These are phyloP conservation scores for Mesostigma viride DNA, from an alignment of 139 green algal genomes.

Conservation along the genomic window DNA sequence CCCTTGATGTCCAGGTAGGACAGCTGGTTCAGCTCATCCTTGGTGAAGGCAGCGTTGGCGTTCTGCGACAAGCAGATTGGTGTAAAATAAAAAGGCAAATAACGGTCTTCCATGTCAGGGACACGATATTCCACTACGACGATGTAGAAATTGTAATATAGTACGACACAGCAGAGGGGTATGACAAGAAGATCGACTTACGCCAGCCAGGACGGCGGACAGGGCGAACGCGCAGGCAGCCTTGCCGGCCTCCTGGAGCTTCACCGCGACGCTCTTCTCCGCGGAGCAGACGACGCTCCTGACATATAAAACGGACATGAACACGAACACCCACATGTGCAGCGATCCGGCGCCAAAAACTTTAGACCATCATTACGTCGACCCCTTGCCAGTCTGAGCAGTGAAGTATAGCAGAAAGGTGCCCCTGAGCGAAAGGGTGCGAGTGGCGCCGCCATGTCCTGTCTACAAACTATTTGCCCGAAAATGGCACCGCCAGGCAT, in stretches of 20 bases:
- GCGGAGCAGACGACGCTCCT: conserved; percentile 16
- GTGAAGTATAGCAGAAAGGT: no score
- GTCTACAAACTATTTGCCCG: no score
- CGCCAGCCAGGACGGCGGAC: conserved; percentile 17
- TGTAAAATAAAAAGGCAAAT: not conserved
- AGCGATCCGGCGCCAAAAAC: no score
- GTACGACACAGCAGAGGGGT: not conserved
- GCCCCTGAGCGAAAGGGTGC: no score
- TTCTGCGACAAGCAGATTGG: no score
- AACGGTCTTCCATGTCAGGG: not conserved
- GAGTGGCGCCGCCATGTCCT: no score
- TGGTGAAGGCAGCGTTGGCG: conserved; percentile 73
- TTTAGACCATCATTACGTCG: no score
- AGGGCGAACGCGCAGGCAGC: conserved; percentile 18
- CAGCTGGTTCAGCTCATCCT: conserved; percentile 86
- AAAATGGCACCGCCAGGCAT: no score
- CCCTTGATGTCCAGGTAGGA: conserved; percentile 99
- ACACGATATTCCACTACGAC: not conserved
- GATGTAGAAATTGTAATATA: not conserved
- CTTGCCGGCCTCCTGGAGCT: conserved; percentile 26
- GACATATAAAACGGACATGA: no score
- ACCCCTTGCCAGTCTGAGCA: no score
- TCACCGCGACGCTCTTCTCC: conserved; percentile 14
- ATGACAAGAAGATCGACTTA: not conserved
- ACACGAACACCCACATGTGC: no score